A percentile compares a stretch with the other conserved stretches of the same genome.
Evolutionary conservation across 805 yeast genomes (phyloP).

Genomic region (Saccharomycopsis fermentans): DNA sequence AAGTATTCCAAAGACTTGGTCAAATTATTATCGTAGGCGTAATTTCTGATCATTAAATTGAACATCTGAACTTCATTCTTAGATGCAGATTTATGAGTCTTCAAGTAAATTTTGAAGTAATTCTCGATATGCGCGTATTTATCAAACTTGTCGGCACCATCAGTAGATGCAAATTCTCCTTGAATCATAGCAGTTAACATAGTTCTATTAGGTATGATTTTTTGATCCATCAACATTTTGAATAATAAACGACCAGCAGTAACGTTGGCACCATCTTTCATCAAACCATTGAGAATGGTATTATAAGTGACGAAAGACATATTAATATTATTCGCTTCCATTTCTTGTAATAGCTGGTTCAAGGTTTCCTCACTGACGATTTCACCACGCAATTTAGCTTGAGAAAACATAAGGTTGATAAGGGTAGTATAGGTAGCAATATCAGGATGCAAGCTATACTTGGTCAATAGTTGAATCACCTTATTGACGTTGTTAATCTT

Average conservation of each 20-base stretch:
- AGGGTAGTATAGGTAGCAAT: constrained; percentile 53
- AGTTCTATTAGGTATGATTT: constrained; percentile 35
- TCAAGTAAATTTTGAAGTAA: not conserved
- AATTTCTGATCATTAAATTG: constrained; percentile 23
- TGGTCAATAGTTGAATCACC: constrained; percentile 38
- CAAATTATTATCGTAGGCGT: constrained; percentile 13
- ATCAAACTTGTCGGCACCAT: not conserved
- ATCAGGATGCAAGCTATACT: constrained; percentile 39
- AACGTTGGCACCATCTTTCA: constrained; percentile 35
- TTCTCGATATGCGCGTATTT: constrained; percentile 1
- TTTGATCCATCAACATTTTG: constrained; percentile 34
- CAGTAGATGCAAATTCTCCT: constrained; percentile 15
- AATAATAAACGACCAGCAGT: constrained; percentile 44
- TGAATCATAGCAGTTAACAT: constrained; percentile 17
- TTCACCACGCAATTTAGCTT: constrained; percentile 33
- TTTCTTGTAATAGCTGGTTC: constrained; percentile 31
- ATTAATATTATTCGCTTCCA: constrained; percentile 30
- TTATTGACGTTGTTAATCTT: constrained; percentile 38
- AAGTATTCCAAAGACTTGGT: constrained; percentile 20
- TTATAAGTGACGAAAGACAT: constrained; percentile 40
- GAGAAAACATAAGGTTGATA: constrained; percentile 43
- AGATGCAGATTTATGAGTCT: not conserved
- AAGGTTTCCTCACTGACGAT: constrained; percentile 31
- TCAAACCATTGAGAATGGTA: constrained; percentile 44
- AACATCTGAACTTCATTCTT: constrained; percentile 16